Conservation (phyloP, 2,329 filamentous ascomycete species). For the Colletotrichum graminicola region DNA sequence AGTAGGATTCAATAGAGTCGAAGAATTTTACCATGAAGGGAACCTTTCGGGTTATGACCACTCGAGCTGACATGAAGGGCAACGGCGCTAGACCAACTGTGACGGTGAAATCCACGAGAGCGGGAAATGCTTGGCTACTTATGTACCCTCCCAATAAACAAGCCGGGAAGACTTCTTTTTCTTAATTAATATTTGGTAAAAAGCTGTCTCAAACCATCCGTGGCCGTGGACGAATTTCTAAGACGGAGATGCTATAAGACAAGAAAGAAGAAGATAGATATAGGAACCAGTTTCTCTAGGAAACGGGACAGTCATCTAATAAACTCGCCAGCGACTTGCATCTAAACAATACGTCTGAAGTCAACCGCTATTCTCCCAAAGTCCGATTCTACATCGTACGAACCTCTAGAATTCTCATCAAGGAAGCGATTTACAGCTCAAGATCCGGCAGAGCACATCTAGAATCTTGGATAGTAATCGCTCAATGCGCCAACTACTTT, state of each 20-base stretch:
- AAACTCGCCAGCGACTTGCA: not conserved
- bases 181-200: too few species aligned
- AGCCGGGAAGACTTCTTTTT: too few species aligned
- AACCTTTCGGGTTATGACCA: slow-evolving; percentile 33
- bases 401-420: not conserved
- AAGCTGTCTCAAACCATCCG: not conserved
- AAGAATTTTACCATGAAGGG: slow-evolving; percentile 44
- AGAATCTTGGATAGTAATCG: not conserved
- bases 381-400: not conserved
- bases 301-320: not conserved
- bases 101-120: not conserved
- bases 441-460: not conserved
- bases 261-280: not conserved
- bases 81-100: too few species aligned
- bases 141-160: not conserved
- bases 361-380: not conserved
- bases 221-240: not conserved
- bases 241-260: not conserved
- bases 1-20: slow-evolving; percentile 44
- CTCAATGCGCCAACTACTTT: not conserved
- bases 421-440: not conserved
- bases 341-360: not conserved
- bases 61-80: slow-evolving; percentile 6
- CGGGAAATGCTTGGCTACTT: too few species aligned
- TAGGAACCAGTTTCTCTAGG: too few species aligned